phyloP scores from a whole-genome alignment of 352 stramenopile species.

The Phytophthora idaei region DNA sequence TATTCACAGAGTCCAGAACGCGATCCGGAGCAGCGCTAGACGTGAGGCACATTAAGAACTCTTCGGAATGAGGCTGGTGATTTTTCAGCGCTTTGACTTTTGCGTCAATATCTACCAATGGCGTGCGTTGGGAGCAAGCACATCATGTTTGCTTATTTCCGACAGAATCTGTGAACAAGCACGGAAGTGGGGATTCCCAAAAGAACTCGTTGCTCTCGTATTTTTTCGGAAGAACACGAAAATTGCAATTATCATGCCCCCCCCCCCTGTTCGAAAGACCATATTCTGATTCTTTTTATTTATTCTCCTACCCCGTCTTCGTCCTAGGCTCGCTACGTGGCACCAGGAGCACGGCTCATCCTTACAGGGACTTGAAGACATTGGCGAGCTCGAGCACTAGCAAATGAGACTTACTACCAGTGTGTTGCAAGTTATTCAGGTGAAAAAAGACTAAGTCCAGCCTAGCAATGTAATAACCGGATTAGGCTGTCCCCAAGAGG shows the following conservation, averaged over 20 bases:
- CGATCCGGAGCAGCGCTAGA: not conserved
- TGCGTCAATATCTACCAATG: not conserved
- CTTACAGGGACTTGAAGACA: too few relatives aligned
- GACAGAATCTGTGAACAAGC: not conserved
- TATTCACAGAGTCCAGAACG: too few relatives aligned
- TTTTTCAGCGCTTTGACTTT: too few relatives aligned
- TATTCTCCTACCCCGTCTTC: not conserved
- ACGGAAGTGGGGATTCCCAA: not conserved
- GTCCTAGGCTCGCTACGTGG: not conserved
- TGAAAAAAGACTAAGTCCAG: too few relatives aligned
- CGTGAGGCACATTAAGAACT: not conserved
- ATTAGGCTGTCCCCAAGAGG: conserved; percentile 6
- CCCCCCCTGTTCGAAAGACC: not conserved
- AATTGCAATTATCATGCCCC: not conserved
- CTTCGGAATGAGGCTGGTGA: not conserved
- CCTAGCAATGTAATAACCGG: not conserved
- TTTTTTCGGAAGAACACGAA: not conserved
- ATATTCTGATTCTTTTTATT: not conserved
- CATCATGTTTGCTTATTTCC: not conserved
- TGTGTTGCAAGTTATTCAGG: not conserved
- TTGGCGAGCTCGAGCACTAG: not conserved
- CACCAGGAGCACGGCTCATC: too few relatives aligned
- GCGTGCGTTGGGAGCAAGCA: not conserved
- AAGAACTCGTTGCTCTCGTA: not conserved
- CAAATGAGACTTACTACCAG: conserved; percentile 5